Evolutionary conservation across 2,329 filamentous ascomycete species (phyloP).

Genomic region (Diaporthe citrichinensis): DNA sequence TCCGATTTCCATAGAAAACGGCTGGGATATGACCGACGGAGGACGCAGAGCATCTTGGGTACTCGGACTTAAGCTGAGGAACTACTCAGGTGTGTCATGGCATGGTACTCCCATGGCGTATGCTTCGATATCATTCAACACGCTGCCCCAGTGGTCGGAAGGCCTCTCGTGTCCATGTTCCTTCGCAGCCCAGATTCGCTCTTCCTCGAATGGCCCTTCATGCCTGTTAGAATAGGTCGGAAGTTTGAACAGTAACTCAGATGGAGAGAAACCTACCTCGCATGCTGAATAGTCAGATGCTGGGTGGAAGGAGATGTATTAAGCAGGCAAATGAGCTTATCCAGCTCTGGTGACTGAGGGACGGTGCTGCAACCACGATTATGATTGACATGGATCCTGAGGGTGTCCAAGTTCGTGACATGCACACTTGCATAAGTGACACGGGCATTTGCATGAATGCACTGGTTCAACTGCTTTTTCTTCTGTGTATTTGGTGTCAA

Average conservation of each 20-base stretch:
- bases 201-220: neutral
- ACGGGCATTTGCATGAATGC: neutral
- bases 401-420: neutral
- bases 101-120: neutral
- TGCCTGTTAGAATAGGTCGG: neutral
- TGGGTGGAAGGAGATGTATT: neutral
- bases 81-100: too few species aligned
- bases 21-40: too few species aligned
- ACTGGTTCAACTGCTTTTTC: neutral
- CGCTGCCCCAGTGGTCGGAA: neutral
- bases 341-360: neutral
- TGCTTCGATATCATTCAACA: neutral
- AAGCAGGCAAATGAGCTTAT: neutral
- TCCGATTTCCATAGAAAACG: too few species aligned
- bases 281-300: neutral
- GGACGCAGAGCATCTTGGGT: too few species aligned
- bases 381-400: neutral
- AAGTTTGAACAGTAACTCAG: neutral
- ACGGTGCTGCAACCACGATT: neutral
- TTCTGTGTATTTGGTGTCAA: neutral
- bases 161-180: neutral
- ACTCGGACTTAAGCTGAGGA: too few species aligned
- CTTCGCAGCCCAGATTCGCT: neutral
- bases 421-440: neutral
- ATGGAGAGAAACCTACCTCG: neutral